Evolutionary conservation across 768 basidiomycete species (phyloP).

Genomic region (Suillus subaureus): DNA sequence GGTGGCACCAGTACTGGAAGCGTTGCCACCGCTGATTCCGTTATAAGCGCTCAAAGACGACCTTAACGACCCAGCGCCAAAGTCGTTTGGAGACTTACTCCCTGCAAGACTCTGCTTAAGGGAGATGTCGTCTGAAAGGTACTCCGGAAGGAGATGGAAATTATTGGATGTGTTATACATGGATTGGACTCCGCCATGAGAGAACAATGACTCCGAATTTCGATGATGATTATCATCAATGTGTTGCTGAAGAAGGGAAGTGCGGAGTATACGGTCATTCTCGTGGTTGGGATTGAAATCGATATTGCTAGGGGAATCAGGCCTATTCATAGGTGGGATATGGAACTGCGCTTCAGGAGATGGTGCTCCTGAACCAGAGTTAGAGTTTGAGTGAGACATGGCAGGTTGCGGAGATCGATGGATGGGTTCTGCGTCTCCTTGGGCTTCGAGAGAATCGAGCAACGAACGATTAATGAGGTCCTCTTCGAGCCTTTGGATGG

Average conservation of each 20-base stretch:
- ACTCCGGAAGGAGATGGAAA: constrained; percentile 35
- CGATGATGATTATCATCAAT: too few species aligned
- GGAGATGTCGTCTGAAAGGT: constrained; percentile 33
- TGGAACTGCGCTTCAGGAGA: constrained; percentile 61
- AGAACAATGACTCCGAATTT: too few species aligned
- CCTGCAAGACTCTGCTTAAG: constrained; percentile 32
- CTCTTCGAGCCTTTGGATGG: constrained; percentile 49
- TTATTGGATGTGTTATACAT: constrained; percentile 11
- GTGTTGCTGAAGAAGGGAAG: constrained; percentile 15
- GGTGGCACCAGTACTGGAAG: constrained; percentile 26
- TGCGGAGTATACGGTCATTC: constrained; percentile 31
- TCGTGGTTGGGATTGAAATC: constrained; percentile 36
- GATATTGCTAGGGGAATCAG: constrained; percentile 53
- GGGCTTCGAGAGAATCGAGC: constrained; percentile 79
- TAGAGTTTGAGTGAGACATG: constrained; percentile 49
- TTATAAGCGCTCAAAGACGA: constrained; percentile 38
- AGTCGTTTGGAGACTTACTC: constrained; percentile 34
- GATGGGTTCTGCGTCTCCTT: constrained; percentile 77
- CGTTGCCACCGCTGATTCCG: constrained; percentile 26
- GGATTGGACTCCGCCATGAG: too few species aligned
- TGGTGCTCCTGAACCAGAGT: constrained; percentile 49
- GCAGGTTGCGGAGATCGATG: constrained; percentile 39
- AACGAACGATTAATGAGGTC: constrained; percentile 86
- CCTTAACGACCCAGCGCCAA: constrained; percentile 36
- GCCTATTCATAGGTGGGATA: constrained; percentile 46